These are phyloP conservation scores for Isatis lusitanica DNA, from an alignment of 441 rosid species.

Conservation along the genomic window DNA sequence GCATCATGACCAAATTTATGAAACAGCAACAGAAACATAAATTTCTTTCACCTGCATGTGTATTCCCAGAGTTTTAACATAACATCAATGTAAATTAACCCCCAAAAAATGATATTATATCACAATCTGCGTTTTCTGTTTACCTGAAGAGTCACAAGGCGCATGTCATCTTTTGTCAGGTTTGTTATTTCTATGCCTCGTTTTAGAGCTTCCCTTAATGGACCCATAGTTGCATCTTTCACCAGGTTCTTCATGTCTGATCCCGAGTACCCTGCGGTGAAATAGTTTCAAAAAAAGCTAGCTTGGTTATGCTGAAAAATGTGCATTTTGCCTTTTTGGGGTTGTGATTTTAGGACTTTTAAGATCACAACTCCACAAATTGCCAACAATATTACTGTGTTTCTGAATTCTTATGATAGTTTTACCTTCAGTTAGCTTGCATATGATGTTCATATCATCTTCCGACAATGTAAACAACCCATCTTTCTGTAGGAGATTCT, in stretches of 20 bases:
- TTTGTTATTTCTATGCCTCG: slow-evolving; percentile 81
- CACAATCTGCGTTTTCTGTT: not conserved
- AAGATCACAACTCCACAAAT: not conserved
- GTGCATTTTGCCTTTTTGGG: not conserved
- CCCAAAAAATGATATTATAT: not conserved
- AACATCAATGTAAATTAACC: not conserved
- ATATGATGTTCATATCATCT: slow-evolving; percentile 66
- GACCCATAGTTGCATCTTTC: slow-evolving; percentile 98
- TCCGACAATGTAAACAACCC: slow-evolving; percentile 75
- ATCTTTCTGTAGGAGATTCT: slow-evolving; percentile 82
- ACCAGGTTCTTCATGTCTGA: slow-evolving; percentile 98
- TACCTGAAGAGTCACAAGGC: slow-evolving; percentile 79
- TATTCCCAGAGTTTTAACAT: not conserved
- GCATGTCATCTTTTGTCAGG: slow-evolving; percentile 85
- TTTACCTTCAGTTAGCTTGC: slow-evolving; percentile 78
- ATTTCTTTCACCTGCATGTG: not conserved
- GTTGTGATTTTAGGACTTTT: not conserved
- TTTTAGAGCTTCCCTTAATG: slow-evolving; percentile 87
- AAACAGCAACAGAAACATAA: not conserved
- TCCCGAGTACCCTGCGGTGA: slow-evolving; percentile 79
- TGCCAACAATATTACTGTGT: not conserved
- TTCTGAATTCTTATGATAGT: slow-evolving; percentile 7
- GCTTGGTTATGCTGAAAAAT: not conserved
- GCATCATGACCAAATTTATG: slow-evolving; percentile 5
- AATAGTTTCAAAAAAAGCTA: not conserved